A percentile compares a stretch with the other conserved stretches of the same genome.
These are phyloP conservation scores for Eucalyptus erythrocorys DNA, from an alignment of 345 rosid species.

Conservation along the genomic window DNA sequence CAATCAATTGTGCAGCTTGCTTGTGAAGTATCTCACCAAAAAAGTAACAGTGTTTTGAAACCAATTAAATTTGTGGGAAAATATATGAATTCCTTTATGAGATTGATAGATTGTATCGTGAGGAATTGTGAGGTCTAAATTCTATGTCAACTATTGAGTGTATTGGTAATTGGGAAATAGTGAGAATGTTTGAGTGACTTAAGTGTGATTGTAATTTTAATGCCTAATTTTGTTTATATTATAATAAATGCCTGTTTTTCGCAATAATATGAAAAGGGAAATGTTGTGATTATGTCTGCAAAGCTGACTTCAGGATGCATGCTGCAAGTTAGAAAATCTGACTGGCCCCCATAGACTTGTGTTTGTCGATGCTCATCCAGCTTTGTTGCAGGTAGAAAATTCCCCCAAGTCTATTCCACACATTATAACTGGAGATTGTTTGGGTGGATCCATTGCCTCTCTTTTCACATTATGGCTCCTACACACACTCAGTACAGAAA, in stretches of 20 bases:
- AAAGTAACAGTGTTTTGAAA: neutral
- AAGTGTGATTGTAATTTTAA: neutral
- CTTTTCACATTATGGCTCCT: slow-evolving; percentile 62
- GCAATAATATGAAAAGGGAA: neutral
- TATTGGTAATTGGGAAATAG: neutral
- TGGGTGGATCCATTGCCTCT: slow-evolving; percentile 67
- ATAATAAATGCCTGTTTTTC: neutral
- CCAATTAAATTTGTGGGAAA: neutral
- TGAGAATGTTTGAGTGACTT: neutral
- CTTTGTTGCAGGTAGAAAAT: neutral
- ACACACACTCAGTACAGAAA: slow-evolving; percentile 1
- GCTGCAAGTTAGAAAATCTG: neutral
- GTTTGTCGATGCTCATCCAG: neutral
- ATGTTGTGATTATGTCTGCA: neutral
- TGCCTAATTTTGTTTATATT: neutral
- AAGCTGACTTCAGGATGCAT: neutral
- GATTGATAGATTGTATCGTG: neutral
- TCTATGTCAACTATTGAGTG: neutral
- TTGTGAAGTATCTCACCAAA: neutral
- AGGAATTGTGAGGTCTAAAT: neutral
- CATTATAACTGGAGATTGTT: slow-evolving; percentile 42
- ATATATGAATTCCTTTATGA: neutral
- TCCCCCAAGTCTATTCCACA: neutral
- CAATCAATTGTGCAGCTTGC: neutral
- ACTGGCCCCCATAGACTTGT: neutral